A percentile compares a stretch with the other conserved stretches of the same genome.
These are phyloP conservation scores for Hyaloscypha variabilis DNA, from an alignment of 495 filamentous ascomycete genomes.

Conservation along the genomic window DNA sequence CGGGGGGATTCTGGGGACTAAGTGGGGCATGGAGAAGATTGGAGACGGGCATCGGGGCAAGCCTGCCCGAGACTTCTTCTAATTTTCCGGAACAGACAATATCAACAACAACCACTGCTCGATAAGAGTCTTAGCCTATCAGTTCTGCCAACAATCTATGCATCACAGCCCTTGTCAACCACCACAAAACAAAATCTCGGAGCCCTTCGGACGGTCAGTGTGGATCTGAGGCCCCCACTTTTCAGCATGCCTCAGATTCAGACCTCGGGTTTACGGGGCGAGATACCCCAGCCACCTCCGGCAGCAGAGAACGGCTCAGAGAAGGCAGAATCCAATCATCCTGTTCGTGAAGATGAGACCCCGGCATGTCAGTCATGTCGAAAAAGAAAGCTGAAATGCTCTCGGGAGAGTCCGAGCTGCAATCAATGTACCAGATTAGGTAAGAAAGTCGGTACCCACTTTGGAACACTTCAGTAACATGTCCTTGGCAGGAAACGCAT, in stretches of 20 bases:
- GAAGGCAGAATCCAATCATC: too few relatives aligned
- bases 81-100: conserved; percentile 3
- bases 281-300: too few relatives aligned
- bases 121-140: conserved; percentile 5
- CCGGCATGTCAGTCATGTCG: conserved; percentile 24
- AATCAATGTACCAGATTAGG: conserved; percentile 19
- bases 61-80: conserved; percentile 10
- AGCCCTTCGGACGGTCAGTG: neutral
- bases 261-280: too few relatives aligned
- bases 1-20: conserved; percentile 9
- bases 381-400: conserved; percentile 24
- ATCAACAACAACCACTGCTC: conserved; percentile 7
- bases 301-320: too few relatives aligned
- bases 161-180: conserved; percentile 22
- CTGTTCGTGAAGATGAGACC: conserved; percentile 7
- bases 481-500: conserved; percentile 7
- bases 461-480: neutral
- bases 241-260: too few relatives aligned
- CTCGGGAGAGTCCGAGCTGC: conserved; percentile 18
- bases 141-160: conserved; percentile 9
- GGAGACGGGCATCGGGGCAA: conserved; percentile 14
- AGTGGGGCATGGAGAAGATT: conserved; percentile 12
- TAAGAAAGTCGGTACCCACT: neutral
- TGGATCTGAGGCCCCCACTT: too few relatives aligned
- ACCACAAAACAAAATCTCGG: neutral